Conservation (phyloP, 352 stramenopile species). For the Pythium vanterpoolii region DNA sequence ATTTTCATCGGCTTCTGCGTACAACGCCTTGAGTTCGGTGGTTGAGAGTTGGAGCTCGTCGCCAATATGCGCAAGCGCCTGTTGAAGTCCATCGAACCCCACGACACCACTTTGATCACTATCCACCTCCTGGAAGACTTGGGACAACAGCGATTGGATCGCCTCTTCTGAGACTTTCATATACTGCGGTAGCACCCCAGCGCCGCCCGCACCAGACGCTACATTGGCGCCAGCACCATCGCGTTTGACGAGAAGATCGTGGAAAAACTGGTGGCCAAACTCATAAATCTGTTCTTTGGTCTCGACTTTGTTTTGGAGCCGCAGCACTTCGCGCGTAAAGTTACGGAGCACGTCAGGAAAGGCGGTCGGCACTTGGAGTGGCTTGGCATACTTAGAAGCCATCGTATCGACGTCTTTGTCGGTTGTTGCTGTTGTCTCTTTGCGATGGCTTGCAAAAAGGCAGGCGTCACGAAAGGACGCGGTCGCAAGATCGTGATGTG, state of each 20-base stretch:
- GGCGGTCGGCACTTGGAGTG: constrained; percentile 61
- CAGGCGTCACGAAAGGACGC: neutral
- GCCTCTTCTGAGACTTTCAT: constrained; percentile 63
- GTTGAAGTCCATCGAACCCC: constrained; percentile 39
- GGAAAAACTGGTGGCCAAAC: constrained; percentile 72
- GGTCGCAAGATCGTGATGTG: neutral
- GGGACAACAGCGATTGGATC: constrained; percentile 41
- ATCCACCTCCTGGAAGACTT: constrained; percentile 45
- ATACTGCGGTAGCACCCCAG: constrained; percentile 27
- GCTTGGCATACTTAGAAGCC: constrained; percentile 84
- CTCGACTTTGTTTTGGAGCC: constrained; percentile 79
- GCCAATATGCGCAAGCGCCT: constrained; percentile 36
- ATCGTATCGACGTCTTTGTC: too few species aligned
- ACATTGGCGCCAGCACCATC: constrained; percentile 25
- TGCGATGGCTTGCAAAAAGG: neutral
- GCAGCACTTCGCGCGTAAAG: constrained; percentile 79
- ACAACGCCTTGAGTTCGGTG: constrained; percentile 50
- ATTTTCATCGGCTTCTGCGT: constrained; percentile 63
- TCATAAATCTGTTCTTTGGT: constrained; percentile 77
- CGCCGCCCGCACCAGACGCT: neutral
- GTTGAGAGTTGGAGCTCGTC: constrained; percentile 59
- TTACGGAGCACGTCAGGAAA: constrained; percentile 74
- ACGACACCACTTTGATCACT: constrained; percentile 38
- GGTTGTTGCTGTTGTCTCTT: neutral
- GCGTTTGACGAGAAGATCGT: constrained; percentile 45